Evolutionary conservation across 805 yeast species (phyloP).

Genomic region (Candida sanyiensis): DNA sequence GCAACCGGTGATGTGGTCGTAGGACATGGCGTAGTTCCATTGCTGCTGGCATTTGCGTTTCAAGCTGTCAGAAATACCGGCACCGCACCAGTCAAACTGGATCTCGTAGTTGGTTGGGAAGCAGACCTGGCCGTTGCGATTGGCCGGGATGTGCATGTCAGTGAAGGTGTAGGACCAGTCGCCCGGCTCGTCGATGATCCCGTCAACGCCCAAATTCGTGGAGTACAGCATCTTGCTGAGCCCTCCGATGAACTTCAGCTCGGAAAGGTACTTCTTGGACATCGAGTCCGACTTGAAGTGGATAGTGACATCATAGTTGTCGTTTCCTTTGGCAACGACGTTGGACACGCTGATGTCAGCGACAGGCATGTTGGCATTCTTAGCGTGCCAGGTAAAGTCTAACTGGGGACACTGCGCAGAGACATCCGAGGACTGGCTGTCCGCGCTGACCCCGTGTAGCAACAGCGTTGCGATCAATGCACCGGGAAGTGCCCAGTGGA

Average conservation of each 20-base stretch:
- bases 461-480: too few species aligned
- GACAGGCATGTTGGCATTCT: slow-evolving; percentile 9
- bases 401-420: slow-evolving; percentile 4
- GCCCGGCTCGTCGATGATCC: slow-evolving; percentile 9
- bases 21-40: slow-evolving; percentile 20
- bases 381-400: slow-evolving; percentile 7
- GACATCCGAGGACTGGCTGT: not conserved
- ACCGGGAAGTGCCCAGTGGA: too few species aligned
- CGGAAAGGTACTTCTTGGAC: slow-evolving; percentile 9
- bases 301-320: slow-evolving; percentile 12
- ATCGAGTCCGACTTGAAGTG: slow-evolving; percentile 6
- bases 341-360: slow-evolving; percentile 11
- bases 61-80: slow-evolving; percentile 15
- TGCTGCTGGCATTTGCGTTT: slow-evolving; percentile 17
- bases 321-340: slow-evolving; percentile 6
- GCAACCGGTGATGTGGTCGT: slow-evolving; percentile 23
- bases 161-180: slow-evolving; percentile 11
- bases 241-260: slow-evolving; percentile 14
- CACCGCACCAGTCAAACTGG: slow-evolving; percentile 14
- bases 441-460: too few species aligned
- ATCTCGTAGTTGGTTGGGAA: slow-evolving; percentile 11
- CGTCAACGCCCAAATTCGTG: slow-evolving; percentile 7
- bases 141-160: slow-evolving; percentile 3
- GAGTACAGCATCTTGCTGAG: slow-evolving; percentile 8
- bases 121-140: slow-evolving; percentile 4